phyloP scores from a whole-genome alignment of 164 flowering plant genomes.

The Vitis cinerea region DNA sequence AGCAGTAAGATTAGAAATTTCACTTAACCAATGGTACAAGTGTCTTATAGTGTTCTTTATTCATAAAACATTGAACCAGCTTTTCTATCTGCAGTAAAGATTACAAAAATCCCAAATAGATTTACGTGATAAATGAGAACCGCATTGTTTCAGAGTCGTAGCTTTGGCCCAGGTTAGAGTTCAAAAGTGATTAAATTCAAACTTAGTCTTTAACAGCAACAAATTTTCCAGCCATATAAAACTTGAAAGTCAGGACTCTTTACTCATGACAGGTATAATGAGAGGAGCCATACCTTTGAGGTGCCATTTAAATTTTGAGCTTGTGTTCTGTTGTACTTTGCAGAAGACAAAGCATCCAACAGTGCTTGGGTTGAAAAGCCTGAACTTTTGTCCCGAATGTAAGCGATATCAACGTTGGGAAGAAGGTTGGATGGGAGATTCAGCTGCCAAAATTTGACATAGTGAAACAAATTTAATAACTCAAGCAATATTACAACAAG shows the following conservation, averaged over 20 bases:
- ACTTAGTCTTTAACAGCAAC: background rate
- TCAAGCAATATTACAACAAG: background rate
- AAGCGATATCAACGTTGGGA: constrained; percentile 29
- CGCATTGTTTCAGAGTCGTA: background rate
- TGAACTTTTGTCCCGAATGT: constrained; percentile 27
- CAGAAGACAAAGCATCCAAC: constrained; percentile 25
- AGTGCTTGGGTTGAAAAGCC: constrained; percentile 27
- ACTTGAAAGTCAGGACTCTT: background rate
- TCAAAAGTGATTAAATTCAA: background rate
- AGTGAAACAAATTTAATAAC: background rate
- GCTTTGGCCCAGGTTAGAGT: too few relatives aligned
- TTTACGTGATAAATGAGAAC: background rate
- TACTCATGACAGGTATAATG: background rate
- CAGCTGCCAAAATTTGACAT: constrained; percentile 38
- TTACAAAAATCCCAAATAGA: too few relatives aligned
- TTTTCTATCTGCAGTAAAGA: too few relatives aligned
- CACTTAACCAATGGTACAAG: too few relatives aligned
- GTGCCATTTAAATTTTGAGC: constrained; percentile 27
- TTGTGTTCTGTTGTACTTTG: constrained; percentile 10
- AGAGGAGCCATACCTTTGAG: constrained; percentile 32
- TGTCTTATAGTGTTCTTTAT: too few relatives aligned
- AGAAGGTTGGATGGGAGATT: constrained; percentile 44
- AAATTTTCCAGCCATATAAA: background rate
- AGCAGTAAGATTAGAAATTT: too few relatives aligned
- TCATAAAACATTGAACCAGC: too few relatives aligned